These are phyloP conservation scores for Mucor saturninus DNA, from an alignment of 371 early-diverging fungal species.

Conservation along the genomic window DNA sequence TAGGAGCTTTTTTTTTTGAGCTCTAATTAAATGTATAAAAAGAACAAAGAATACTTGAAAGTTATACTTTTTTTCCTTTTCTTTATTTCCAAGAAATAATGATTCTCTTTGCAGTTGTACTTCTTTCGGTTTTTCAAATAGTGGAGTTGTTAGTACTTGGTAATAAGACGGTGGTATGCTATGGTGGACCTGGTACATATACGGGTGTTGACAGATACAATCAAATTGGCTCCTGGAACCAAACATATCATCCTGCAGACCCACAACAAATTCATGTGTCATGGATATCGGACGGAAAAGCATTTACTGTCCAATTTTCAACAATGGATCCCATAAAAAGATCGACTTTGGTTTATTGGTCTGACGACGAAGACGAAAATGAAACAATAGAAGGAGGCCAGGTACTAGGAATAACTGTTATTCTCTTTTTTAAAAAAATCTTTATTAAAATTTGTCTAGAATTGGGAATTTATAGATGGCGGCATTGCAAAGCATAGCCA, in stretches of 20 bases:
- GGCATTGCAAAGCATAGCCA: constrained; percentile 25
- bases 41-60: not conserved
- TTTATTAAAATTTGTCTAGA: not conserved
- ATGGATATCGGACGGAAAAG: constrained; percentile 30
- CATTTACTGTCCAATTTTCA: constrained; percentile 40
- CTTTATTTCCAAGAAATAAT: not conserved
- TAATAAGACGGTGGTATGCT: constrained; percentile 8
- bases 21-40: no score
- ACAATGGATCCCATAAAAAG: constrained; percentile 23
- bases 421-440: not conserved
- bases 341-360: constrained; percentile 37
- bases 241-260: constrained; percentile 35
- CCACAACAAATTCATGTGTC: constrained; percentile 50
- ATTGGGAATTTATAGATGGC: constrained; percentile 40
- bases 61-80: not conserved
- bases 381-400: not conserved
- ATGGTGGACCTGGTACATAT: constrained; percentile 31
- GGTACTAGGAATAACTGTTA: not conserved
- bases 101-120: not conserved
- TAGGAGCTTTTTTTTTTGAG: no score
- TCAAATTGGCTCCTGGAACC: constrained; percentile 32
- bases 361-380: not conserved
- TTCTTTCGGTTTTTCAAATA: not conserved
- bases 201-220: constrained; percentile 33
- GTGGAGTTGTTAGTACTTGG: not conserved